phyloP scores from a whole-genome alignment of 345 rosid species.

The sweet orange (Citrus sinensis) region DVS_A1.0 CM039164.1:3307001-3307500 shows the following conservation, averaged over 20 bases:
- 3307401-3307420: not conserved
- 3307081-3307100: not conserved
- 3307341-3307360: not conserved
- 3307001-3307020: not conserved
- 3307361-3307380: not conserved
- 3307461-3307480: not conserved
- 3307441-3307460: not conserved
- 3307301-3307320: not conserved
- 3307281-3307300: not conserved
- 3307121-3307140: not conserved
- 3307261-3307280: not conserved
- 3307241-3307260: not conserved
- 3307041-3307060: not conserved
- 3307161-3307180: not conserved
- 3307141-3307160: not conserved
- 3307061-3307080: not conserved
- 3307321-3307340: not conserved
- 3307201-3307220: not conserved
- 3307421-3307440: not conserved
- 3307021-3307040: not conserved
- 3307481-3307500: not conserved
- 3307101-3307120: not conserved
- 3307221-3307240: not conserved
- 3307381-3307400: not conserved
- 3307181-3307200: not conserved